These are phyloP conservation scores for Botrytis aclada DNA, from an alignment of 2,329 filamentous ascomycete genomes.

Conservation along the genomic window DNA sequence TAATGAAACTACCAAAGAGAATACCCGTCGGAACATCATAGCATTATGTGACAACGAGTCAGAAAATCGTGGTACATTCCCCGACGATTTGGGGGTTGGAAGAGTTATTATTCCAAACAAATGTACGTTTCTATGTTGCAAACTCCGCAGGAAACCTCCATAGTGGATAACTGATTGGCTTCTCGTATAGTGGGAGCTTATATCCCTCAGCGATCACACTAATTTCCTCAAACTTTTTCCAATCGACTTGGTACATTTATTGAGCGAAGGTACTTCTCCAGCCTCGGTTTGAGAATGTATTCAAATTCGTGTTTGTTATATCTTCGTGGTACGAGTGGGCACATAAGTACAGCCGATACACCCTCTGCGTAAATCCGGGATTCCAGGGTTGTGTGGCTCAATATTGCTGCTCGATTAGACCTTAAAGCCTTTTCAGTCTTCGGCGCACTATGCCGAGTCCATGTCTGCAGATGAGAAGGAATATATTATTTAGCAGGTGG, in stretches of 20 bases:
- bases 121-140: neutral
- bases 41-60: neutral
- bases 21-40: neutral
- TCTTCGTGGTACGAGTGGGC: neutral
- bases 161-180: neutral
- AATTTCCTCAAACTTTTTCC: neutral
- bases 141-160: neutral
- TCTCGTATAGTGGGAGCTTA: neutral
- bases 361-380: neutral
- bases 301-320: neutral
- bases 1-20: no score
- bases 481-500: neutral
- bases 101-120: neutral
- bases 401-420: neutral
- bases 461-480: neutral
- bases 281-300: neutral
- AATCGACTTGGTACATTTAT: neutral
- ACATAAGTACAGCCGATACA: neutral
- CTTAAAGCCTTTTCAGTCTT: neutral
- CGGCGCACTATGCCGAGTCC: neutral
- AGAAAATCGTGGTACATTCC: neutral
- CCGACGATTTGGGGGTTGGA: neutral
- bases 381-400: neutral
- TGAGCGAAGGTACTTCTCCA: neutral
- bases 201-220: neutral